Percentiles rank a stretch among this genome's conserved stretches.
Conservation (phyloP, 2,329 filamentous ascomycete genomes). For the Phoma sp. region DNA sequence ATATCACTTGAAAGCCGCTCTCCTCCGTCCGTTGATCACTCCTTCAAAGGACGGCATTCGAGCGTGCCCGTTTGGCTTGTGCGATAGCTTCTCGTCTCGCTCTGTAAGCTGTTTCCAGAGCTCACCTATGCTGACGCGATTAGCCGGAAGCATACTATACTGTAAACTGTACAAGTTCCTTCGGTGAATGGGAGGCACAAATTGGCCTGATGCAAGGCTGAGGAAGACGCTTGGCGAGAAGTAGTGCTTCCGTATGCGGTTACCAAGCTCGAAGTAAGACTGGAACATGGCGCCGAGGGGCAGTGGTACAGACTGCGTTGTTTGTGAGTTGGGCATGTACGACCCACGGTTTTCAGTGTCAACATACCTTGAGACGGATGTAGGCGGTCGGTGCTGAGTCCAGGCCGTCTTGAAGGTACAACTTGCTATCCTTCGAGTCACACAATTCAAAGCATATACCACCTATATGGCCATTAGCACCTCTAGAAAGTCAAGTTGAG, state of each 20-base stretch:
- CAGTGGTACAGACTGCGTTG: slow-evolving; percentile 75
- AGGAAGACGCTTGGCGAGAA: slow-evolving; percentile 86
- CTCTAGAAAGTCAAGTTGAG: too few relatives aligned
- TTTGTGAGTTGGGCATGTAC: neutral
- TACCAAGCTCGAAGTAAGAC: slow-evolving; percentile 94
- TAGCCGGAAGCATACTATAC: slow-evolving; percentile 94
- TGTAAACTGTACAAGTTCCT: slow-evolving; percentile 95
- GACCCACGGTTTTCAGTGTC: neutral
- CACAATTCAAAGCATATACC: slow-evolving; percentile 91
- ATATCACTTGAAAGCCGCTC: neutral
- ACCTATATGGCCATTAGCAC: slow-evolving; percentile 49
- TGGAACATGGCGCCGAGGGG: slow-evolving; percentile 94
- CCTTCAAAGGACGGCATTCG: slow-evolving; percentile 18
- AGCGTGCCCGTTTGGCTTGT: slow-evolving; percentile 16
- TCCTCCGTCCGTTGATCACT: slow-evolving; percentile 6
- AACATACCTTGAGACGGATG: slow-evolving; percentile 79
- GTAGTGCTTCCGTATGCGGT: slow-evolving; percentile 94
- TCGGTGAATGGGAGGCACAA: slow-evolving; percentile 92
- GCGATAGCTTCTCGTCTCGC: slow-evolving; percentile 8
- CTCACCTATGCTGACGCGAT: slow-evolving; percentile 79
- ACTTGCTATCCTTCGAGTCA: slow-evolving; percentile 64
- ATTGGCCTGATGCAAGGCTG: slow-evolving; percentile 86
- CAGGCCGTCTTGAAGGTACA: slow-evolving; percentile 48
- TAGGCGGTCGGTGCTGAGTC: slow-evolving; percentile 72
- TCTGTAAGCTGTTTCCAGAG: slow-evolving; percentile 75